Evolutionary conservation across 2,329 filamentous ascomycete genomes (phyloP), one percentile per base, ranked within the genome.

Genomic region (Stachybotrys echinatus): DNA sequence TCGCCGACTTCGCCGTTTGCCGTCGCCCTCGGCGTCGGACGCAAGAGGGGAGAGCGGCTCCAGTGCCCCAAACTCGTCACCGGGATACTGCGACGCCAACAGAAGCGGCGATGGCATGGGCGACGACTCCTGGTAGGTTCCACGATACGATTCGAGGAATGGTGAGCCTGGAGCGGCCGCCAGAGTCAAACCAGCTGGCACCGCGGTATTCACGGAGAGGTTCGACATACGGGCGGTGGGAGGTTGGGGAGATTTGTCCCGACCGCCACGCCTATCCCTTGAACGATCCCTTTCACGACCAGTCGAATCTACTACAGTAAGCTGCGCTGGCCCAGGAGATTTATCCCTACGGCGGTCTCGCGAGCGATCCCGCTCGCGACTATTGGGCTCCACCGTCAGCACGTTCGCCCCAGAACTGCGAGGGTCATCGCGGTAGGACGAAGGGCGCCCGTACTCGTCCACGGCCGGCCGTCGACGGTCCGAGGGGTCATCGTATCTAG

Each of bases 121-220:
- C 0, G 92, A 96, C 59, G 95, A 88, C 51, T 89, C 89, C 68
- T 97, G 92, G 61, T 95, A 97, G 1, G 92, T 96, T 38, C 92
- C 92, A 54, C 86, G 87, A 69, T 97, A 97, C 1, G 94, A 86
- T 69, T 97, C 92, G 2, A 96, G 81, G 46, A 97, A 75, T 1
- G 92, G 94, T 54, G 90, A 96, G 1, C 83, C 83, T 0, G 91
- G 89, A 2, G 89, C 79, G 20, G 73, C 71, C 2, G 79, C 71
- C 2, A 83, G 65, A 12, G 79, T 75, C 46, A 73, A 23, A 21
- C 12, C 12, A 54, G 47, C 59, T 64, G 19, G 65, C 65, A 3
- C 47, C n/a, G 71, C 70, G 3, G 73, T 74, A 55, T 71, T 72
- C 42, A 83, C 76, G 1, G 69, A 73, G 37, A 83, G 67, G n/a